These are phyloP conservation scores for Pseudoperonospora humuli DNA, from an alignment of 352 stramenopile genomes.

Conservation along the genomic window DNA sequence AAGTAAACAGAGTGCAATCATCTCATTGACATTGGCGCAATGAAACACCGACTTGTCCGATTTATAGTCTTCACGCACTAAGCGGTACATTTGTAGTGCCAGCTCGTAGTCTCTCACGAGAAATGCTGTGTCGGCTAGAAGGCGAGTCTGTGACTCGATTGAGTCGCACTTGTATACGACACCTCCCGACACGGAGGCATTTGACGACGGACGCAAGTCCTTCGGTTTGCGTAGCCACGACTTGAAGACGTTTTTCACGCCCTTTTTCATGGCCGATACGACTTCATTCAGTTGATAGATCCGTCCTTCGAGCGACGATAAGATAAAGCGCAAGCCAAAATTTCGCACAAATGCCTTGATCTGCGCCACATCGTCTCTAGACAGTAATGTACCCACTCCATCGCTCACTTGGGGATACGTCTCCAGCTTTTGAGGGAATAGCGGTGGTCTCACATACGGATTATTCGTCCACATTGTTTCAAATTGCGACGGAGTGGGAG, in stretches of 20 bases:
- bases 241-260: constrained; percentile 89
- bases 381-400: constrained; percentile 39
- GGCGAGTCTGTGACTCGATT: constrained; percentile 85
- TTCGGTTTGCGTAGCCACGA: constrained; percentile 88
- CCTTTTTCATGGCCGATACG: constrained; percentile 87
- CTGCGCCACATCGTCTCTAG: constrained; percentile 54
- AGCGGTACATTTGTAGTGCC: constrained; percentile 85
- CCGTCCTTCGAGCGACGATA: constrained; percentile 73
- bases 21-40: constrained; percentile 79
- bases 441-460: constrained; percentile 49
- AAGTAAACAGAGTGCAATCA: constrained; percentile 81
- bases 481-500: constrained; percentile 23
- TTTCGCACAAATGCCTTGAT: constrained; percentile 68
- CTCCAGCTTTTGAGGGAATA: constrained; percentile 33
- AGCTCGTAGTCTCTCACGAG: constrained; percentile 86
- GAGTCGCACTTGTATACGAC: constrained; percentile 73
- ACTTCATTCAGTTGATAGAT: constrained; percentile 84
- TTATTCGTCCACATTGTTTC: constrained; percentile 38
- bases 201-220: constrained; percentile 40
- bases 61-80: constrained; percentile 88
- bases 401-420: constrained; percentile 25
- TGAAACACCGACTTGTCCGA: constrained; percentile 83
- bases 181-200: constrained; percentile 7
- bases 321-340: constrained; percentile 68
- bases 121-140: constrained; percentile 87